These are phyloP conservation scores for Penicillium sp. DNA, from an alignment of 2,329 filamentous ascomycete genomes.

Conservation along the genomic window DNA sequence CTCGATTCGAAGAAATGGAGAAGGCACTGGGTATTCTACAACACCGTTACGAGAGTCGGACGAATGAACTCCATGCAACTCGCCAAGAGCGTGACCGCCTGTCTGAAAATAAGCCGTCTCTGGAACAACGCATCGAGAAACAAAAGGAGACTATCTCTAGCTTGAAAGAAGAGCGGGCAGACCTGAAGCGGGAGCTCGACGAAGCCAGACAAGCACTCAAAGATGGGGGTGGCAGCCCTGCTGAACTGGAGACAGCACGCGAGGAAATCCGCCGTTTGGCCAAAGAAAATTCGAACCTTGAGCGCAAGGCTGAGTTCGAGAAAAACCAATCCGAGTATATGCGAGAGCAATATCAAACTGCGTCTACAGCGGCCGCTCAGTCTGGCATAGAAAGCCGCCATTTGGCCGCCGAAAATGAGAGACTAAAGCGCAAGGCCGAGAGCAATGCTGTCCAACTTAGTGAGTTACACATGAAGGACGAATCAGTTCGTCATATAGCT, in stretches of 20 bases:
- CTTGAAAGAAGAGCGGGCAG: constrained; percentile 41
- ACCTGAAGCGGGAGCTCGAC: constrained; percentile 40
- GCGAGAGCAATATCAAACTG: constrained; percentile 47
- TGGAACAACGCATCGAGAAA: constrained; percentile 34
- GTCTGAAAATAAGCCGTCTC: constrained; percentile 27
- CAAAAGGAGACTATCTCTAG: constrained; percentile 38
- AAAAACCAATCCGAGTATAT: constrained; percentile 46
- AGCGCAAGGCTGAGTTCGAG: constrained; percentile 41
- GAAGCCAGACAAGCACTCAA: constrained; percentile 41
- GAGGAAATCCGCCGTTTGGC: constrained; percentile 40
- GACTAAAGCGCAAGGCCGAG: constrained; percentile 36
- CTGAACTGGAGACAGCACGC: constrained; percentile 41
- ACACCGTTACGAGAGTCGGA: constrained; percentile 45
- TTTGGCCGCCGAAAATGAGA: constrained; percentile 38
- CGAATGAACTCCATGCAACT: constrained; percentile 36
- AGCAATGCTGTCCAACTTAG: constrained; percentile 38
- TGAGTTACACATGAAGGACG: constrained; percentile 37
- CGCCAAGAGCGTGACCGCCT: constrained; percentile 38
- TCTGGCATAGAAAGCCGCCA: constrained; percentile 38
- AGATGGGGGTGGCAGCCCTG: constrained; percentile 38
- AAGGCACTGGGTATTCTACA: constrained; percentile 37
- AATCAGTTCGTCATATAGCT: constrained; percentile 34
- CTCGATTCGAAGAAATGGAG: constrained; percentile 34
- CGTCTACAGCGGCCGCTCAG: constrained; percentile 44
- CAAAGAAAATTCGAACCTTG: constrained; percentile 35